Conservation (phyloP, 225 moss, liverwort and hornwort species). For the Rhytidiadelphus loreus region DNA sequence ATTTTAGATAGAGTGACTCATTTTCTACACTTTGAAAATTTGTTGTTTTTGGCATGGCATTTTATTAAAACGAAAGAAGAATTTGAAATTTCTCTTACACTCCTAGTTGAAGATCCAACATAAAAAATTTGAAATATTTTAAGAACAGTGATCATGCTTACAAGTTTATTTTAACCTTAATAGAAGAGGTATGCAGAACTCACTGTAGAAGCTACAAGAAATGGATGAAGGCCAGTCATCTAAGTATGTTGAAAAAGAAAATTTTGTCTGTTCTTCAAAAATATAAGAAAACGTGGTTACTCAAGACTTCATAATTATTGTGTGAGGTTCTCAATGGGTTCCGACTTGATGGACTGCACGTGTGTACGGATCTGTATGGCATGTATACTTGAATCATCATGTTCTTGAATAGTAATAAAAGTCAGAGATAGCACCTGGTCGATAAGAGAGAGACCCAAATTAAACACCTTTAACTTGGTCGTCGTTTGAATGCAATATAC, state of each 20-base stretch:
- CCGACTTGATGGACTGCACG: not conserved
- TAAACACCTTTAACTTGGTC: not conserved
- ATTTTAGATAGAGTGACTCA: not conserved
- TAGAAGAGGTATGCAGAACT: not conserved
- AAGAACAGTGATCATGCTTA: not conserved
- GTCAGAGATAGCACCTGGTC: not conserved
- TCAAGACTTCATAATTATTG: not conserved
- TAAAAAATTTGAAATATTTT: not conserved
- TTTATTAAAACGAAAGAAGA: not conserved
- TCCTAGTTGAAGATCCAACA: not conserved
- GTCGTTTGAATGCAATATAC: too few species aligned
- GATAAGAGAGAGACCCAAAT: not conserved
- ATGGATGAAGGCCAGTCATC: too few species aligned
- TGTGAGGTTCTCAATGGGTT: not conserved
- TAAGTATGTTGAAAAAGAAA: not conserved
- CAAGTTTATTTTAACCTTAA: not conserved
- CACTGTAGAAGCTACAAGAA: too few species aligned
- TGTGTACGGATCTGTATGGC: not conserved
- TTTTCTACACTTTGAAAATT: too few species aligned
- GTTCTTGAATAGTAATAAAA: not conserved
- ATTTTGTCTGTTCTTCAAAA: not conserved
- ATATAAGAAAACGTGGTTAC: accelerated
- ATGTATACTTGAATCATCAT: not conserved
- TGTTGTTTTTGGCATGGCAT: too few species aligned
- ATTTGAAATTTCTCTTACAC: not conserved